Conservation (phyloP, 495 filamentous ascomycete genomes). For the Thozetella sp. region DNA sequence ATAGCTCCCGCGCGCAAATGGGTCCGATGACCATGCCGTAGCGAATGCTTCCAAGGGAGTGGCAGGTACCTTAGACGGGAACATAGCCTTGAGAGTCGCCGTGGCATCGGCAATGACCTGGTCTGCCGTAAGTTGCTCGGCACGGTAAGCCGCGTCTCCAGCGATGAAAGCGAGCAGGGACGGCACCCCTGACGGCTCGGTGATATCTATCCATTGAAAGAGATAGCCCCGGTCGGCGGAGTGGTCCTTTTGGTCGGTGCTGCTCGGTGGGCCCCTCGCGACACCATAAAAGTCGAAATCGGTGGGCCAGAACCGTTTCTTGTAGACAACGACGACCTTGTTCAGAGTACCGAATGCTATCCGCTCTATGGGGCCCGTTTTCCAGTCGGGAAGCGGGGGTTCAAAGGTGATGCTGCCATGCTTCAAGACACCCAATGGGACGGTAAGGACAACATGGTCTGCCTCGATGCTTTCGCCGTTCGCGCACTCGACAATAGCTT, state of each 20-base stretch:
- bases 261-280: conserved; percentile 67
- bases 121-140: conserved; percentile 73
- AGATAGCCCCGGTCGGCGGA: conserved; percentile 71
- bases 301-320: conserved; percentile 91
- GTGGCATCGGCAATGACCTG: conserved; percentile 80
- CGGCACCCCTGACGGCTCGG: conserved; percentile 84
- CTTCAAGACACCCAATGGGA: conserved; percentile 90
- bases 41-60: conserved; percentile 81
- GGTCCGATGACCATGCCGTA: conserved; percentile 91
- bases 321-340: conserved; percentile 91
- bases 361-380: conserved; percentile 77
- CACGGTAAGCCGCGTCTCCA: conserved; percentile 88
- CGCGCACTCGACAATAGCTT: conserved; percentile 70
- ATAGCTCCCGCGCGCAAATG: conserved; percentile 88
- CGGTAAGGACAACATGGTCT: conserved; percentile 85
- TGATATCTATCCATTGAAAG: conserved; percentile 97
- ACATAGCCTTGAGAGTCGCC: conserved; percentile 67
- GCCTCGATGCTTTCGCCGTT: conserved; percentile 78
- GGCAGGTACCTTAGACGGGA: conserved; percentile 56
- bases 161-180: conserved; percentile 93
- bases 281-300: conserved; percentile 92
- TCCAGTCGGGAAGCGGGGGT: conserved; percentile 85
- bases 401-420: conserved; percentile 73
- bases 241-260: conserved; percentile 54
- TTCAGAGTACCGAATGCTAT: conserved; percentile 94